Conservation (phyloP, 2,329 filamentous ascomycete species). For the Kalmusia sp. region DNA sequence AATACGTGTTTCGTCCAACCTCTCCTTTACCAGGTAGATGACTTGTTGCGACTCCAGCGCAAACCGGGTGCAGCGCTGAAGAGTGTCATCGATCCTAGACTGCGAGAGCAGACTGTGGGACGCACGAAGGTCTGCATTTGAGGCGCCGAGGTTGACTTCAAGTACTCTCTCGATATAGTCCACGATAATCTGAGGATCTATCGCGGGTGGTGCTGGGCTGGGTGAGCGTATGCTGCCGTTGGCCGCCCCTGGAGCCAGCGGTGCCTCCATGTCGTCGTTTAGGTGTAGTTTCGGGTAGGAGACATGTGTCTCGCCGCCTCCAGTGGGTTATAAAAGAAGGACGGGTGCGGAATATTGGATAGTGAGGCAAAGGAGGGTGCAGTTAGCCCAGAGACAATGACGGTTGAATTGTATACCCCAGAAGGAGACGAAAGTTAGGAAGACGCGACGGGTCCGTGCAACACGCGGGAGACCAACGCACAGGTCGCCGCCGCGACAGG, state of each 20-base stretch:
- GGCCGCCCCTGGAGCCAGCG: conserved; percentile 48
- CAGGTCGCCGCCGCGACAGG: conserved; percentile 1
- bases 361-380: conserved; percentile 12
- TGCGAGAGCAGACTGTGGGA: conserved; percentile 83
- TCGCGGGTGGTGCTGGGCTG: conserved; percentile 46
- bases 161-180: conserved; percentile 57
- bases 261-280: conserved; percentile 48
- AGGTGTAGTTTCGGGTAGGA: conserved; percentile 29
- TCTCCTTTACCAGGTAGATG: conserved; percentile 89
- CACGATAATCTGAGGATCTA: conserved; percentile 57
- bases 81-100: conserved; percentile 75
- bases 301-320: conserved; percentile 42
- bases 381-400: conserved; percentile 26
- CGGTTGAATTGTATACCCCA: conserved; percentile 27
- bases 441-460: conserved; percentile 25
- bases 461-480: not conserved
- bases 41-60: conserved; percentile 86
- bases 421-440: conserved; percentile 22
- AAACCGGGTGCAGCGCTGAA: conserved; percentile 87
- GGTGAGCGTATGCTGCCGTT: conserved; percentile 47
- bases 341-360: conserved; percentile 9
- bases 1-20: conserved; percentile 56
- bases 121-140: conserved; percentile 79
- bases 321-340: conserved; percentile 13
- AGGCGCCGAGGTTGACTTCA: conserved; percentile 56